A percentile compares a stretch with the other conserved stretches of the same genome.
These are phyloP conservation scores for Globisporangium nunn DNA, from an alignment of 352 stramenopile genomes.

Conservation along the genomic window DNA sequence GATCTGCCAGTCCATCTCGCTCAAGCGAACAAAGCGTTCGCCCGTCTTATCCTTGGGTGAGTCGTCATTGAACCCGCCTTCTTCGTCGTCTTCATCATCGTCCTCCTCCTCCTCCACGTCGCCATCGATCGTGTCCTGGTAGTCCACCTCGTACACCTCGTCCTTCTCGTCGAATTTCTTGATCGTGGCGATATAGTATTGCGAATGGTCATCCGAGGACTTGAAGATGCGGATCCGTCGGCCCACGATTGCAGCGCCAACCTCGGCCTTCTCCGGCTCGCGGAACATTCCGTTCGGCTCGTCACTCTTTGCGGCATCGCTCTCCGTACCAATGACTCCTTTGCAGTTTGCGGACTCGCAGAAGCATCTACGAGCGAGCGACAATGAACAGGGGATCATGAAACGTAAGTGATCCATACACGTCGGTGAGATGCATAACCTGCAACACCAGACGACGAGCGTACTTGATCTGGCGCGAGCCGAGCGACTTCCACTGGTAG, in stretches of 20 bases:
- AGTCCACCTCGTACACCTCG: conserved; percentile 51
- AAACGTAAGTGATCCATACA: too few species aligned
- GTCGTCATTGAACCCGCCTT: conserved; percentile 13
- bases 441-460: not conserved
- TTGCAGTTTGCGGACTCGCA: conserved; percentile 66
- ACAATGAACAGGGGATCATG: not conserved
- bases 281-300: conserved; percentile 49
- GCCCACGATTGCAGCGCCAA: conserved; percentile 34
- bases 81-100: conserved; percentile 9
- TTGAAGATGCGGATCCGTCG: conserved; percentile 59
- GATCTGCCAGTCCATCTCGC: conserved; percentile 55
- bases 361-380: conserved; percentile 27
- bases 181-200: conserved; percentile 48
- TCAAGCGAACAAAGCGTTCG: conserved; percentile 20
- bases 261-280: conserved; percentile 54
- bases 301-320: conserved; percentile 28
- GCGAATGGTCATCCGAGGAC: conserved; percentile 42
- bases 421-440: too few species aligned
- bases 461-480: conserved; percentile 71
- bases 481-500: conserved; percentile 92
- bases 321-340: conserved; percentile 63
- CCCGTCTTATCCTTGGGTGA: conserved; percentile 9
- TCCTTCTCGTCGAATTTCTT: conserved; percentile 32
- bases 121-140: conserved; percentile 35
- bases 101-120: conserved; percentile 9